Conservation (phyloP, 495 filamentous ascomycete species). For the Neurospora africana region DNA sequence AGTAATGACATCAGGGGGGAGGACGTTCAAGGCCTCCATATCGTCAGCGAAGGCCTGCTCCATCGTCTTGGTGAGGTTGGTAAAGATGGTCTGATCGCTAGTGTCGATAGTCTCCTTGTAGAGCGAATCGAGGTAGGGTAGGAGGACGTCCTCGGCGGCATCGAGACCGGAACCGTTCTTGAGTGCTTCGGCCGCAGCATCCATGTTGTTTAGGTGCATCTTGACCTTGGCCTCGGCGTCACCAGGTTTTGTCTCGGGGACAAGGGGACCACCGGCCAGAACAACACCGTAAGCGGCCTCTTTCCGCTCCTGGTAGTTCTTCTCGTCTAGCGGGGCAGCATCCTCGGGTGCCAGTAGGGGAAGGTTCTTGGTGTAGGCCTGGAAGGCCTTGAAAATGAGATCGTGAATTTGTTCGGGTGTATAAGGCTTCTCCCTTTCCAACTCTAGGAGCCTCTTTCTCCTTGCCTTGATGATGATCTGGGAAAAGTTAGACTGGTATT, state of each 20-base stretch:
- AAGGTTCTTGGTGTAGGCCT: conserved; percentile 70
- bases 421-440: conserved; percentile 36
- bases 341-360: conserved; percentile 39
- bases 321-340: conserved; percentile 28
- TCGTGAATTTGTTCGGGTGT: conserved; percentile 34
- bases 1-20: conserved; percentile 70
- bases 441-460: conserved; percentile 64
- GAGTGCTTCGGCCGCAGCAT: conserved; percentile 49
- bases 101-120: conserved; percentile 66
- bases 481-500: neutral
- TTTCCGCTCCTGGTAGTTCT: conserved; percentile 44
- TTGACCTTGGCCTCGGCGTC: conserved; percentile 80
- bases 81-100: conserved; percentile 60
- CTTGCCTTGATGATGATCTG: conserved; percentile 78
- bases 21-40: conserved; percentile 76
- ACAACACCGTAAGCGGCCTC: conserved; percentile 54
- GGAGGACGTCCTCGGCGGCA: conserved; percentile 54
- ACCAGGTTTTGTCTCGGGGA: conserved; percentile 47
- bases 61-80: conserved; percentile 68
- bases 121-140: conserved; percentile 74
- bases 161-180: conserved; percentile 32
- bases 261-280: conserved; percentile 50
- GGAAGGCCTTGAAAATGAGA: conserved; percentile 55
- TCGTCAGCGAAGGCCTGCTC: conserved; percentile 78
- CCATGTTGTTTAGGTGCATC: conserved; percentile 76